These are phyloP conservation scores for Chondrostereum purpureum DNA, from an alignment of 1,284 basidiomycete species.

Conservation along the genomic window DNA sequence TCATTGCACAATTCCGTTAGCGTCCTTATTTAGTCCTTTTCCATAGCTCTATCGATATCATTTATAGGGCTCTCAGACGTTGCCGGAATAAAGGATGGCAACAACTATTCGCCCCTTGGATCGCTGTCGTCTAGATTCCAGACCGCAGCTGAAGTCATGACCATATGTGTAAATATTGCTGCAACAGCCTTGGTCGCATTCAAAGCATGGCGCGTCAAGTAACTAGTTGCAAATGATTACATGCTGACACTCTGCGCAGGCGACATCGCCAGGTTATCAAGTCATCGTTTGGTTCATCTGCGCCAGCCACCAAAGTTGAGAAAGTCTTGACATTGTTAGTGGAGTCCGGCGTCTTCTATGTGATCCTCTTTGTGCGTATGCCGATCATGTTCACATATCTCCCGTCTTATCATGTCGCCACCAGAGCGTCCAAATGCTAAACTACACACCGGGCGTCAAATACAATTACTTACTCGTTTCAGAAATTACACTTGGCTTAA, in stretches of 20 bases:
- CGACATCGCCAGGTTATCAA: neutral
- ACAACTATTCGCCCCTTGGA: neutral
- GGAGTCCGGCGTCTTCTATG: neutral
- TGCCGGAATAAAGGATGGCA: slow-evolving; percentile 1
- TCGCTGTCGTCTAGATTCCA: neutral
- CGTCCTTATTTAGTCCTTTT: neutral
- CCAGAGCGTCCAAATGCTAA: neutral
- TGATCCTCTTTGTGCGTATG: neutral
- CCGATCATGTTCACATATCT: neutral
- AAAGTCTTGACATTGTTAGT: neutral
- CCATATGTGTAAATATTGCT: slow-evolving; percentile 1
- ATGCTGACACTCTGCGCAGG: neutral
- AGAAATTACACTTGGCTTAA: too few relatives aligned
- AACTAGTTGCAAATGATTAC: neutral
- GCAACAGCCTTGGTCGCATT: slow-evolving; percentile 4
- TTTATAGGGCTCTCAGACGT: slow-evolving; percentile 1
- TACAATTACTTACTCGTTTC: too few relatives aligned
- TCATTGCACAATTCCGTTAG: neutral
- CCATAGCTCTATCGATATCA: neutral
- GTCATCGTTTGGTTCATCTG: slow-evolving; percentile 1
- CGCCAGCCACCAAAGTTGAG: neutral
- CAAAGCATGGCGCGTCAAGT: slow-evolving; percentile 4
- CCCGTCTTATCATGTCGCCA: neutral
- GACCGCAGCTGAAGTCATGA: neutral
- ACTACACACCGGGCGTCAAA: neutral